These are phyloP conservation scores for Tolypocladium nubicola DNA, from an alignment of 2,329 filamentous ascomycete genomes.

Conservation along the genomic window DNA sequence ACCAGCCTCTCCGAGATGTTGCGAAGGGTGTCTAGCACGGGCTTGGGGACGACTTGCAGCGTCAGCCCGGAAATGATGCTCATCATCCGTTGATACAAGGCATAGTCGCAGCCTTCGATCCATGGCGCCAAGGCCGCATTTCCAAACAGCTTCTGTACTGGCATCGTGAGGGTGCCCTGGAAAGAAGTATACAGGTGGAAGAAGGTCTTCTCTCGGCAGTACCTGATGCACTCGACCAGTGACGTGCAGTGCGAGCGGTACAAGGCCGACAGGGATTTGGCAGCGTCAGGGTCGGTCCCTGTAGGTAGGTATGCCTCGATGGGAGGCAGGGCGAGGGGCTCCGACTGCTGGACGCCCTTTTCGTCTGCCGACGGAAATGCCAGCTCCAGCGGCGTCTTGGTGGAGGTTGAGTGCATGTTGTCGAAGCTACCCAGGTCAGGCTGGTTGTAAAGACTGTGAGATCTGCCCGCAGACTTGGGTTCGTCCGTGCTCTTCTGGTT, in stretches of 20 bases:
- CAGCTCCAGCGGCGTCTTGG: conserved; percentile 48
- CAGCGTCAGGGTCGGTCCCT: conserved; percentile 78
- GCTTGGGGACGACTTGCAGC: conserved; percentile 80
- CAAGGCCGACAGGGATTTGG: conserved; percentile 73
- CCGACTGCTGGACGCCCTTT: conserved; percentile 43
- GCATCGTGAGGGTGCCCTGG: conserved; percentile 91
- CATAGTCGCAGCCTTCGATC: conserved; percentile 93
- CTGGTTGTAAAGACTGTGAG: conserved; percentile 47
- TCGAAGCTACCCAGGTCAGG: conserved; percentile 46
- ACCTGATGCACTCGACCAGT: conserved; percentile 87
- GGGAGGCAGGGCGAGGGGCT: conserved; percentile 69
- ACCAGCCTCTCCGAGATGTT: conserved; percentile 79
- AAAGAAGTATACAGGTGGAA: conserved; percentile 93
- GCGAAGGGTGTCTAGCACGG: conserved; percentile 76
- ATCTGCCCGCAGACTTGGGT: conserved; percentile 9
- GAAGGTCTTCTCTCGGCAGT: conserved; percentile 93
- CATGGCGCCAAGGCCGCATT: conserved; percentile 74
- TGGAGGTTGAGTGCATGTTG: conserved; percentile 44
- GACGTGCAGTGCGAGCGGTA: conserved; percentile 95
- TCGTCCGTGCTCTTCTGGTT: conserved; percentile 5
- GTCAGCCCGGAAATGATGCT: conserved; percentile 81
- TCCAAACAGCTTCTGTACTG: conserved; percentile 84
- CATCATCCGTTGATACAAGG: conserved; percentile 96
- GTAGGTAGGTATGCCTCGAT: conserved; percentile 72
- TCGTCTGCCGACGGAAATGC: conserved; percentile 51